Percentiles rank a stretch among this genome's conserved stretches.
Conservation (phyloP, 495 filamentous ascomycete genomes). For the Penicillium coffeae region DNA sequence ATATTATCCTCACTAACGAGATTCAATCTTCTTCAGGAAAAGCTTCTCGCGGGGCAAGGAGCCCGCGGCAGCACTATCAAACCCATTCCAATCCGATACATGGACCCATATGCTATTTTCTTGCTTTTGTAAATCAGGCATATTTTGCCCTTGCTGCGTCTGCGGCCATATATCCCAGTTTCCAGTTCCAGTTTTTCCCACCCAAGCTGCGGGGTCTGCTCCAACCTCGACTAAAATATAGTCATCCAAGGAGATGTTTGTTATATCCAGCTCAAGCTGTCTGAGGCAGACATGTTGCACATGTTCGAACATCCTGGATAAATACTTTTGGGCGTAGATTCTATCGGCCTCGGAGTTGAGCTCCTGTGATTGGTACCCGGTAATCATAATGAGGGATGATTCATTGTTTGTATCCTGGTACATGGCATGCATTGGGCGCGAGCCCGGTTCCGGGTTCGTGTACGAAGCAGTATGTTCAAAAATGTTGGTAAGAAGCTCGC, state of each 20-base stretch:
- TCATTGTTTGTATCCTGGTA: slow-evolving; percentile 9
- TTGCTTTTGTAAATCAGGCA: background rate
- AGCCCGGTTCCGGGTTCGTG: slow-evolving; percentile 3
- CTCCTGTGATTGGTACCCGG: slow-evolving; percentile 12
- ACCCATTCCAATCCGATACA: slow-evolving; percentile 1
- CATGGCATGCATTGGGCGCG: slow-evolving; percentile 5
- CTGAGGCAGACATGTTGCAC: slow-evolving; percentile 6
- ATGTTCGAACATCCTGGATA: slow-evolving; percentile 6
- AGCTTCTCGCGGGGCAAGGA: background rate
- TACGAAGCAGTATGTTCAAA: slow-evolving; percentile 5
- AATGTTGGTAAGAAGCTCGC: slow-evolving; percentile 1
- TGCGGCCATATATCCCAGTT: slow-evolving; percentile 8
- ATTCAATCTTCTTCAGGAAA: background rate
- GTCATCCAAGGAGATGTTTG: background rate
- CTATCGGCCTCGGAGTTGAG: slow-evolving; percentile 10
- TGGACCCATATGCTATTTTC: slow-evolving; percentile 5
- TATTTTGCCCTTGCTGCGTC: background rate
- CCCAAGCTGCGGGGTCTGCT: background rate
- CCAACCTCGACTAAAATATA: background rate
- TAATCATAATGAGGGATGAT: slow-evolving; percentile 9
- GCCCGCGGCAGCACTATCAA: background rate
- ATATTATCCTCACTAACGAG: no score
- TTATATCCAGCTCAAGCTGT: slow-evolving; percentile 9
- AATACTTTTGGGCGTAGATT: slow-evolving; percentile 5
- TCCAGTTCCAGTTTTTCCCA: background rate